A percentile compares a stretch with the other conserved stretches of the same genome.
Evolutionary conservation across 306 rosid species (phyloP).

Genomic region (Cucumis hystrix): DNA sequence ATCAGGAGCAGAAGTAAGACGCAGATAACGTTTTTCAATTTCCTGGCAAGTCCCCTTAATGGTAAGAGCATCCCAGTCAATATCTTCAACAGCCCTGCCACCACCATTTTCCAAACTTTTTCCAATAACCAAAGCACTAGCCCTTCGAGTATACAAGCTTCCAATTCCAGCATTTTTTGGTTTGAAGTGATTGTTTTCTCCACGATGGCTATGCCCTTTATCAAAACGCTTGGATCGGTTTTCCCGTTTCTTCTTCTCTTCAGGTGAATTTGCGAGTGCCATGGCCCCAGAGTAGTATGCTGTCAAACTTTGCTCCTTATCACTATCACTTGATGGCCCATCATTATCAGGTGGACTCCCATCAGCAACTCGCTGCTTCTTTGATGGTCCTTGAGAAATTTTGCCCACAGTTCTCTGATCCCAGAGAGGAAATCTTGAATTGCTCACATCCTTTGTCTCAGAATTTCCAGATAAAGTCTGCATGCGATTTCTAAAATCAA

Average conservation of each 20-base stretch:
- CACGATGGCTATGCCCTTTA: conserved; percentile 52
- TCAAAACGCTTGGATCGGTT: conserved; percentile 90
- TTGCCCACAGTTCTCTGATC: conserved; percentile 45
- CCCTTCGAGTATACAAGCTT: conserved; percentile 63
- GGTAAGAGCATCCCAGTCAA: conserved; percentile 98
- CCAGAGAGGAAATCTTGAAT: conserved; percentile 34
- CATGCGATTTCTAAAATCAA: conserved; percentile 4
- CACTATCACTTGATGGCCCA: conserved; percentile 81
- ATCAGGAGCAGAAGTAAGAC: conserved; percentile 97
- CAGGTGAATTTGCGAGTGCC: conserved; percentile 64
- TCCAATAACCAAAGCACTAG: conserved; percentile 65
- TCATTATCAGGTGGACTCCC: conserved; percentile 43
- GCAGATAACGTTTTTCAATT: conserved; percentile 90
- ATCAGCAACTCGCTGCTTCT: conserved; percentile 69
- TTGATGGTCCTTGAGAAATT: conserved; percentile 43
- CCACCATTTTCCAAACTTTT: conserved; percentile 64
- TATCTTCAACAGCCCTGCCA: conserved; percentile 90
- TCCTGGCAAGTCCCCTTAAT: conserved; percentile 97
- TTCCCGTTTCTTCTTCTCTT: conserved; percentile 90
- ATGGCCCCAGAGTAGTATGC: conserved; percentile 59
- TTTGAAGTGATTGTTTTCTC: conserved; percentile 41
- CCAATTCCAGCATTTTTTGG: conserved; percentile 50
- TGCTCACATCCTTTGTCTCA: conserved; percentile 41
- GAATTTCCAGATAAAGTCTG: conserved; percentile 46
- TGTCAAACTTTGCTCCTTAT: conserved; percentile 64